Percentiles rank a stretch among this genome's conserved stretches.
phyloP scores from a whole-genome alignment of 257 asterid species.

The Nicotiana undulata region DNA sequence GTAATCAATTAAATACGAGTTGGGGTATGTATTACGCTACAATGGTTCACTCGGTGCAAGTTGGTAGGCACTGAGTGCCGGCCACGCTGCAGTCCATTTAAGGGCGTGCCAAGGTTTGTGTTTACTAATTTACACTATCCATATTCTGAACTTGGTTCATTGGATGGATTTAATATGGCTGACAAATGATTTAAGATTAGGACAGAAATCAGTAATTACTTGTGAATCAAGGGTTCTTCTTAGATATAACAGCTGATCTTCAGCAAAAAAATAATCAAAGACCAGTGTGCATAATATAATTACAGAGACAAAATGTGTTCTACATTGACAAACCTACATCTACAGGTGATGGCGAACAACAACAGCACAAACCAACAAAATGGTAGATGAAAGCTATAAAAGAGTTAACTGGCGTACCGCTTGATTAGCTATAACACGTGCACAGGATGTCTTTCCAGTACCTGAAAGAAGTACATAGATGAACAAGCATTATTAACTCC shows the following conservation, averaged over 20 bases:
- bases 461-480: constrained; percentile 51
- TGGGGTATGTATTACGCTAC: too few species aligned
- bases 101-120: background rate
- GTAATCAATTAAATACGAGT: too few species aligned
- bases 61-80: too few species aligned
- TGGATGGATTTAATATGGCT: background rate
- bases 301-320: background rate
- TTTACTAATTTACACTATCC: background rate
- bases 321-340: background rate
- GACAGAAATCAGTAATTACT: constrained; percentile 2
- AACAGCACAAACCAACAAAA: constrained; percentile 1
- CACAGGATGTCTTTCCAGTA: constrained; percentile 96
- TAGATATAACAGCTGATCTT: background rate
- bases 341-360: background rate
- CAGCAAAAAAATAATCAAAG: background rate
- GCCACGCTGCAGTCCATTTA: too few species aligned
- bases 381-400: constrained; percentile 5
- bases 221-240: background rate
- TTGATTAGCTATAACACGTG: constrained; percentile 93
- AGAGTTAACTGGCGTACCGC: constrained; percentile 46
- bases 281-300: background rate
- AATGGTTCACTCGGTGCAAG: too few species aligned
- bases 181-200: background rate
- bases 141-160: background rate
- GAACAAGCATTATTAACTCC: background rate